These are phyloP conservation scores for Fusarium sp. DNA, from an alignment of 2,329 filamentous ascomycete genomes.

Conservation along the genomic window DNA sequence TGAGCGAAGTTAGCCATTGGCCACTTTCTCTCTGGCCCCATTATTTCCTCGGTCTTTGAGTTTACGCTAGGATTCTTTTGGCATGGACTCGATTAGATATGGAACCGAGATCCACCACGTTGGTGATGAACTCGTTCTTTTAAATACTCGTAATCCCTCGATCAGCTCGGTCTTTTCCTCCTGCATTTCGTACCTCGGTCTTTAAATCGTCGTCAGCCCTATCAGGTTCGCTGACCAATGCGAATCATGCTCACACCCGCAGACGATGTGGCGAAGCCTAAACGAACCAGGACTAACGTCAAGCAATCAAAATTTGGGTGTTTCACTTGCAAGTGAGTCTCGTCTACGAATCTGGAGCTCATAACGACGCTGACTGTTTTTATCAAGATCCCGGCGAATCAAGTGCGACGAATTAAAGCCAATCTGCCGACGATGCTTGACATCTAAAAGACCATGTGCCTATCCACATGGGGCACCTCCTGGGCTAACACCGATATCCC, in stretches of 20 bases:
- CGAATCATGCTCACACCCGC: background rate
- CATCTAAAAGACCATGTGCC: background rate
- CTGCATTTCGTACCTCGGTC: background rate
- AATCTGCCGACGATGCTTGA: background rate
- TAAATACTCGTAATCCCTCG: background rate
- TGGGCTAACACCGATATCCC: background rate
- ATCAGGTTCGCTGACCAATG: background rate
- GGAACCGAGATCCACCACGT: background rate
- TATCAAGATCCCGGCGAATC: background rate
- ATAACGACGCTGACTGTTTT: background rate
- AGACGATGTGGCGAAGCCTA: background rate
- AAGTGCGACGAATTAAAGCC: background rate
- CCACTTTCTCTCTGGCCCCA: background rate
- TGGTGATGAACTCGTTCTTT: background rate
- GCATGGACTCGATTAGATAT: background rate
- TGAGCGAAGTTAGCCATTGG: background rate
- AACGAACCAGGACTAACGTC: background rate
- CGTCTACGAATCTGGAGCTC: accelerated
- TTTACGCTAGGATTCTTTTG: background rate
- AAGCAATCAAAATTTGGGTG: background rate
- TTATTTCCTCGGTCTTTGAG: background rate
- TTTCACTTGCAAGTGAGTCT: background rate
- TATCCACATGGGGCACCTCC: background rate
- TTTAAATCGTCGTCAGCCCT: background rate
- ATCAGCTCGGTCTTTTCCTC: background rate